A percentile compares a stretch with the other conserved stretches of the same genome.
phyloP scores from a whole-genome alignment of 2,329 filamentous ascomycete species.

The Xylogone sp. region DNA sequence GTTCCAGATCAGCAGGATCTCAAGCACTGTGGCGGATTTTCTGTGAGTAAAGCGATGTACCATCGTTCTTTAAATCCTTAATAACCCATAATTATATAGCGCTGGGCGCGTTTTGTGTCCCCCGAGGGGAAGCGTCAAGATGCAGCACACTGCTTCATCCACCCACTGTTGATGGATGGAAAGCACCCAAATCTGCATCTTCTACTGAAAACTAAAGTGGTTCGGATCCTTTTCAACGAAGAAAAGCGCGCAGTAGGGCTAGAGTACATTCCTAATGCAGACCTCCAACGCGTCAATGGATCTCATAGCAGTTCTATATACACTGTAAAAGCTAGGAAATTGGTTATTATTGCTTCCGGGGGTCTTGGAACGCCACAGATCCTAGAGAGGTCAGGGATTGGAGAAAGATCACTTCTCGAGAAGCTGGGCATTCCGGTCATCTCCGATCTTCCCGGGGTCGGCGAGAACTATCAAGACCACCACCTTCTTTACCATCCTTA shows the following conservation, averaged over 20 bases:
- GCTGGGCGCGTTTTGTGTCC: no score
- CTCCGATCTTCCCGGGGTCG: conserved; percentile 45
- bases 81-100: no score
- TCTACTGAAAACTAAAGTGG: conserved; percentile 52
- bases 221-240: conserved; percentile 49
- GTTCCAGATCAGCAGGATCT: conserved; percentile 52
- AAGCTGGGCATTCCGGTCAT: conserved; percentile 42
- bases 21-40: conserved; percentile 32
- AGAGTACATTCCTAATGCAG: conserved; percentile 49
- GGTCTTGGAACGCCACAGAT: conserved; percentile 36
- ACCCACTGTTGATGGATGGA: conserved; percentile 44
- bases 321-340: conserved; percentile 43
- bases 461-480: conserved; percentile 44
- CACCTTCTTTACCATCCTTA: conserved; percentile 51
- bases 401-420: conserved; percentile 36
- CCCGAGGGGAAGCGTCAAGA: conserved; percentile 56
- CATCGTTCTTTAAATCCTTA: no score
- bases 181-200: conserved; percentile 56
- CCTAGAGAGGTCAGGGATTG: conserved; percentile 58
- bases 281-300: conserved; percentile 34
- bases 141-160: conserved; percentile 50
- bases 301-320: conserved; percentile 24
- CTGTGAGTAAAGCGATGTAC: no score
- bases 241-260: conserved; percentile 51
- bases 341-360: conserved; percentile 45